phyloP scores from a whole-genome alignment of 306 rosid genomes.

The Styphnolobium japonicum region DNA sequence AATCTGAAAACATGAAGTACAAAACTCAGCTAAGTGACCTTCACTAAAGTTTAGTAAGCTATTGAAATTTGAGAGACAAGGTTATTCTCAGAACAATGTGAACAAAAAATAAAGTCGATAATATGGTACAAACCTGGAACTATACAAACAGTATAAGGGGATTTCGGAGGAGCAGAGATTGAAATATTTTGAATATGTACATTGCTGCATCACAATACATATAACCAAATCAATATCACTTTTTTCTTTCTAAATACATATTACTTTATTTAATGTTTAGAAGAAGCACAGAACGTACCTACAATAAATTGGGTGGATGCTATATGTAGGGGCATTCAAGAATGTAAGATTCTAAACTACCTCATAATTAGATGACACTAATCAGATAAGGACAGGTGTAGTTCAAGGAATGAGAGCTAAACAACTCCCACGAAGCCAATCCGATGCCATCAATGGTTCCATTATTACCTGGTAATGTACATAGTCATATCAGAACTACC shows the following conservation, averaged over 20 bases:
- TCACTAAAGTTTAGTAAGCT: neutral
- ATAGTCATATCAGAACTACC: too few relatives aligned
- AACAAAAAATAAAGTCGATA: neutral
- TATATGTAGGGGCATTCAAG: slow-evolving; percentile 65
- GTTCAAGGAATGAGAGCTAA: slow-evolving; percentile 50
- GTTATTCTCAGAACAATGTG: neutral
- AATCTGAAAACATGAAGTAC: slow-evolving; percentile 43
- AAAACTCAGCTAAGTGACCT: slow-evolving; percentile 7
- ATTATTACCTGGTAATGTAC: too few relatives aligned
- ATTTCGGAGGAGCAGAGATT: slow-evolving; percentile 52
- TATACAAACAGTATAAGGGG: slow-evolving; percentile 62
- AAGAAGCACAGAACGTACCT: slow-evolving; percentile 38
- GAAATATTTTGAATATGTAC: slow-evolving; percentile 65
- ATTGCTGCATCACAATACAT: slow-evolving; percentile 22
- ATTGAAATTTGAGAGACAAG: neutral
- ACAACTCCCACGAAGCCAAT: slow-evolving; percentile 76
- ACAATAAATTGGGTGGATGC: slow-evolving; percentile 75
- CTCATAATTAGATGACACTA: slow-evolving; percentile 35
- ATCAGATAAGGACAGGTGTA: slow-evolving; percentile 72
- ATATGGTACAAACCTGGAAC: slow-evolving; percentile 59
- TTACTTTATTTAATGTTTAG: neutral
- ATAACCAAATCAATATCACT: neutral
- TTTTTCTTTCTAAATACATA: neutral
- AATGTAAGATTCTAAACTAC: slow-evolving; percentile 70
- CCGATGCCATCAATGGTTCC: slow-evolving; percentile 76